A percentile compares a stretch with the other conserved stretches of the same genome.
phyloP scores from a whole-genome alignment of 2,329 filamentous ascomycete genomes.

The Diaporthe citrichinensis region DNA sequence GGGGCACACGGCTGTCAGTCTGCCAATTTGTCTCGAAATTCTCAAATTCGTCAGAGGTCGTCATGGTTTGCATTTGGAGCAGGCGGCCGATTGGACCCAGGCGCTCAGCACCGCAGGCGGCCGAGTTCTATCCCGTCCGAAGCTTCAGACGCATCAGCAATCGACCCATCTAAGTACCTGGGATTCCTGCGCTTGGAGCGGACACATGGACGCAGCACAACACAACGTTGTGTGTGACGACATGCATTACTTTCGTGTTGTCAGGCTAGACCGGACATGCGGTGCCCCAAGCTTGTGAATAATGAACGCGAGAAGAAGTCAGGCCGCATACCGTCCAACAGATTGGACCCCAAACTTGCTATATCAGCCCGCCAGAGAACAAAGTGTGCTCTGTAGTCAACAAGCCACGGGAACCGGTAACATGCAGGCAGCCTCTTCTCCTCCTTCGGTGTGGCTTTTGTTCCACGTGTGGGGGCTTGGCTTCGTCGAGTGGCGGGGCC shows the following conservation, averaged over 20 bases:
- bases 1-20: neutral
- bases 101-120: neutral
- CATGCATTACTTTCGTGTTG: neutral
- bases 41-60: neutral
- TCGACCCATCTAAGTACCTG: neutral
- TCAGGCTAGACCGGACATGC: neutral
- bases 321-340: neutral
- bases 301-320: neutral
- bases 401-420: neutral
- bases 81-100: neutral
- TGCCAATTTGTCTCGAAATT: neutral
- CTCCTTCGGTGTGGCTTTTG: neutral
- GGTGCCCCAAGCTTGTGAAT: neutral
- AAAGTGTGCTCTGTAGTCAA: neutral
- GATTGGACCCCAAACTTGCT: neutral
- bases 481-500: constrained; percentile 12
- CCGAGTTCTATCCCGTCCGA: neutral
- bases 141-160: neutral
- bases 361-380: neutral
- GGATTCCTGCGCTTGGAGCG: neutral
- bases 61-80: neutral
- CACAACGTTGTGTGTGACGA: neutral
- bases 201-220: neutral
- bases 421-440: neutral
- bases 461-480: neutral